Base-by-base conservation (phyloP, 2,329 filamentous ascomycete genomes). In the Pseudogymnoascus sp. region DNA sequence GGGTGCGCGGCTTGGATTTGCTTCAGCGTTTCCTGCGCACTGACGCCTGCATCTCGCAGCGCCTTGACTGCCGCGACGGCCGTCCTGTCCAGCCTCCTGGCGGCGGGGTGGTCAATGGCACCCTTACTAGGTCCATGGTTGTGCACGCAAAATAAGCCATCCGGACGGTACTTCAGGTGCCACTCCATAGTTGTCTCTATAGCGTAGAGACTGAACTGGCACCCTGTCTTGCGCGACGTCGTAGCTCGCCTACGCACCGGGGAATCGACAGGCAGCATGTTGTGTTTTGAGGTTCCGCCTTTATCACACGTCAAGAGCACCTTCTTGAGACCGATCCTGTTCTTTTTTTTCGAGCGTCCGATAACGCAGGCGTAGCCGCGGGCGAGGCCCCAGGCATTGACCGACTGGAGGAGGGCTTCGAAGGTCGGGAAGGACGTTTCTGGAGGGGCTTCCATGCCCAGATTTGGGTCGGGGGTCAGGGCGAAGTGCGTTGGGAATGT, bases 321-420 rank as follows among this genome's bases (percentile, higher is more conserved):
- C 73, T 88, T 88, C 71, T 88, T 88, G 67, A 88, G 70, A 0
- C 85, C 85, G 6, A 85, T 83, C 1, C 88, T 85, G 1, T 84
- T 86, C 76, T 88, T 88, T 8, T 72, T 70, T 73, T 88, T 88
- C 0, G 85, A 88, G 37, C 85, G 79, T 1, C 85, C 85, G 72
- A 88, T 88, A 66, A 88, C 85, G 62, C 88, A 86, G 6, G 85
- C 85, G 72, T 88, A 88, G 57, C 85, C 85, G 48, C 88, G 85
- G 14, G 85, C 86, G 0, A 85, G 86, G 70, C 85, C 87, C 71
- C 88, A 87, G n/a, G 80, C 77, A 64, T 88, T 75, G 16, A 87
- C 85, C 31, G 83, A 83, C 71, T 86, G 84, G 70, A 88, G 85
- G 7, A 88, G 82, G 6, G 84, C 84, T 66, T 88, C 85, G 25